These are phyloP conservation scores for Viola pubescens DNA, from an alignment of 441 rosid genomes.

Conservation along the genomic window DNA sequence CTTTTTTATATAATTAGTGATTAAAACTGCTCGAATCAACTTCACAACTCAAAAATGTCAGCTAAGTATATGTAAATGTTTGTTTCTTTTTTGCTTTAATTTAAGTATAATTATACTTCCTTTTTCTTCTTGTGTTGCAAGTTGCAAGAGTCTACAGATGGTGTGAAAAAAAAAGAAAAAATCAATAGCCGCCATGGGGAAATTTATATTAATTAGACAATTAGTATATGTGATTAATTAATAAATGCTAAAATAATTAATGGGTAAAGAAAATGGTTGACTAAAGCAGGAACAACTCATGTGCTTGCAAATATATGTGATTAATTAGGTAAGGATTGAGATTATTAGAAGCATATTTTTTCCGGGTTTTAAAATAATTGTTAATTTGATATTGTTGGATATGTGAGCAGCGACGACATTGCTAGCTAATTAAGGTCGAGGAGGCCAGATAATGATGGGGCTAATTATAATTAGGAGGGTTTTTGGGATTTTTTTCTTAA, in stretches of 20 bases:
- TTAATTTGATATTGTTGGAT: slow-evolving; percentile 26
- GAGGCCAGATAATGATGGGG: slow-evolving; percentile 20
- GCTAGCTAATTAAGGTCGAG: slow-evolving; percentile 32
- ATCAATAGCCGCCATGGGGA: neutral
- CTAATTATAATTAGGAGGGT: slow-evolving; percentile 10
- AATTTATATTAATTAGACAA: neutral
- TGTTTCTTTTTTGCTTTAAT: too few species aligned
- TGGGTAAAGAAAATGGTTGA: slow-evolving; percentile 29
- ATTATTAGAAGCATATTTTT: slow-evolving; percentile 17
- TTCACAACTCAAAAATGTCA: too few species aligned
- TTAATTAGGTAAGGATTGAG: slow-evolving; percentile 3
- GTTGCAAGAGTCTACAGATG: too few species aligned
- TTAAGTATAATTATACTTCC: too few species aligned
- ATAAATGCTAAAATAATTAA: neutral
- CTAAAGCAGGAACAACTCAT: slow-evolving; percentile 37
- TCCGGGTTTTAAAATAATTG: slow-evolving; percentile 10
- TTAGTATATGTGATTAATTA: slow-evolving; percentile 12
- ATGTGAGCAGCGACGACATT: slow-evolving; percentile 29
- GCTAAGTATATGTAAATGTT: too few species aligned
- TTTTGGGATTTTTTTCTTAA: neutral
- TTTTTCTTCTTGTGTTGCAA: too few species aligned
- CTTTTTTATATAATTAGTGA: too few species aligned
- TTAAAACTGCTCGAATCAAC: too few species aligned
- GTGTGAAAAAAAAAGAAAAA: neutral
- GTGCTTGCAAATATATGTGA: slow-evolving; percentile 23